Conservation (phyloP, 257 asterid genomes). For the Nicotiana tomentosiformis region DNA sequence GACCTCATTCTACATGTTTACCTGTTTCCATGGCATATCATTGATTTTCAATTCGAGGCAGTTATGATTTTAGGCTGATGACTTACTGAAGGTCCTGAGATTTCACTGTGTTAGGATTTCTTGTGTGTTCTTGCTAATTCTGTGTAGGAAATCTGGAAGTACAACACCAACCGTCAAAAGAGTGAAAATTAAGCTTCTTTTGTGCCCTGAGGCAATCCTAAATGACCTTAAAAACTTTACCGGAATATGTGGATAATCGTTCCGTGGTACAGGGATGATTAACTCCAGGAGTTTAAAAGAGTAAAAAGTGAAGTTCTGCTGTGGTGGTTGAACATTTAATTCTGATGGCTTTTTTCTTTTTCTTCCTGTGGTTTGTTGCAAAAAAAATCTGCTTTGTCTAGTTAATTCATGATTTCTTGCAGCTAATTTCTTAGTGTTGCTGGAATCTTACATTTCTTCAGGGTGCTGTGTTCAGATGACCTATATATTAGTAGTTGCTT, state of each 20-base stretch:
- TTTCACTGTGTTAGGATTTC: no score
- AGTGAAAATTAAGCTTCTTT: background rate
- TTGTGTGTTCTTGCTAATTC: background rate
- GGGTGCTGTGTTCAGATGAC: no score
- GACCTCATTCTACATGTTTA: background rate
- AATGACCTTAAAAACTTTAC: background rate
- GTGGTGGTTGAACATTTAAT: background rate
- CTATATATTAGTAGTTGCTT: background rate
- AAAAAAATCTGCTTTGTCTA: background rate
- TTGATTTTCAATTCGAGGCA: no score
- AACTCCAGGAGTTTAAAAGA: background rate
- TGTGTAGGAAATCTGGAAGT: background rate
- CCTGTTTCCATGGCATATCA: no score
- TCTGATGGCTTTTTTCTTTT: background rate
- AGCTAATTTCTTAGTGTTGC: background rate
- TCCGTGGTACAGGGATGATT: background rate
- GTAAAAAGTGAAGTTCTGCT: no score
- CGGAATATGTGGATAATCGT: background rate
- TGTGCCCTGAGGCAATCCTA: background rate
- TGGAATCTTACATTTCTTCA: background rate
- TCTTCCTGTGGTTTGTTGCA: background rate
- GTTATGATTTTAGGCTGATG: no score
- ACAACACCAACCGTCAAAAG: background rate
- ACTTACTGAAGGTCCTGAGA: no score
- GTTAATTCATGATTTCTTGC: background rate